phyloP scores from a whole-genome alignment of 2,329 filamentous ascomycete species.

The Samsoniella hepiali region DNA sequence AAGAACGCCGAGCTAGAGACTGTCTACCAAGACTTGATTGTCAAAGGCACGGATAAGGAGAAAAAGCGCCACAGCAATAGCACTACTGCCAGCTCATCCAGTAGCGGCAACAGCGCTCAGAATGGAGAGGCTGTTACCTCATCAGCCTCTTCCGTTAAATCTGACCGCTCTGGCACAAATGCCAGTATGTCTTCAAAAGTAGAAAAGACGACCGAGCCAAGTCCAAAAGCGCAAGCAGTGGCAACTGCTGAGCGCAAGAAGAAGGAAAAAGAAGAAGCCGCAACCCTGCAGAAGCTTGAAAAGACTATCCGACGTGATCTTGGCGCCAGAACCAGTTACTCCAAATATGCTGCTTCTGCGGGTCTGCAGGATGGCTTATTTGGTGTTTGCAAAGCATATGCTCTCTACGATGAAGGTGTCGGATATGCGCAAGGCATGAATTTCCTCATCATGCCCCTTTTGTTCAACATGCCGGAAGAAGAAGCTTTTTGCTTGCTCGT shows the following conservation, averaged over 20 bases:
- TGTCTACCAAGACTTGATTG: constrained; percentile 79
- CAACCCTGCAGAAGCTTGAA: constrained; percentile 75
- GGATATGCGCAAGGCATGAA: constrained; percentile 99
- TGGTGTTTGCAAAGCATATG: constrained; percentile 95
- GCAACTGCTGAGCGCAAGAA: constrained; percentile 67
- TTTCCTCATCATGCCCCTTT: constrained; percentile 91
- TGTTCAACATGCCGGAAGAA: constrained; percentile 98
- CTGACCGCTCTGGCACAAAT: constrained; percentile 65
- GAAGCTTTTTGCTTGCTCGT: constrained; percentile 94
- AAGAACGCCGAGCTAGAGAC: constrained; percentile 87
- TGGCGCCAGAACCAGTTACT: constrained; percentile 90
- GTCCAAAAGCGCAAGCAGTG: constrained; percentile 62
- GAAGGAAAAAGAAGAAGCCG: constrained; percentile 74
- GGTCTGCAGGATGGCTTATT: constrained; percentile 92
- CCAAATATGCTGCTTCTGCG: constrained; percentile 88
- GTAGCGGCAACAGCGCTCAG: constrained; percentile 55
- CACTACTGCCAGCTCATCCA: constrained; percentile 48
- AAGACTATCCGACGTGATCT: constrained; percentile 89
- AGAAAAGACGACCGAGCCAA: constrained; percentile 61
- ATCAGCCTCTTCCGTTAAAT: constrained; percentile 81
- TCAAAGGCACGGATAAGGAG: constrained; percentile 78
- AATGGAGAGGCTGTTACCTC: constrained; percentile 66
- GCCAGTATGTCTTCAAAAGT: constrained; percentile 55
- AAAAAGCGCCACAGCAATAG: constrained; percentile 58
- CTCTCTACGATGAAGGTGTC: constrained; percentile 88